Conservation (phyloP, 345 rosid species). For the Sapria himalayana region DNA sequence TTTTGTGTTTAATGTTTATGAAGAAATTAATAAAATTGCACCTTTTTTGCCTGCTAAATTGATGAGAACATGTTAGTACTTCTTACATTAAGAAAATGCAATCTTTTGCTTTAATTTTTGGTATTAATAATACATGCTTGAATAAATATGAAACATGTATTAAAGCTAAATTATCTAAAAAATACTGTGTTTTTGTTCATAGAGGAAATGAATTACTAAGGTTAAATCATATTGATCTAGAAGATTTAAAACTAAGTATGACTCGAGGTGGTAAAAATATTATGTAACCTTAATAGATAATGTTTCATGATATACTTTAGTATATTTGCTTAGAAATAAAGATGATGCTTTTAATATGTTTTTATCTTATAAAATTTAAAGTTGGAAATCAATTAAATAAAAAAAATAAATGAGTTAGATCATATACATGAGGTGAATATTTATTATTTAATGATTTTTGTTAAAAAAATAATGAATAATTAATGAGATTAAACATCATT, state of each 20-base stretch:
- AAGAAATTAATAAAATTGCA: not conserved
- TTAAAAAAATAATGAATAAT: no score
- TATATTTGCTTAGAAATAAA: no score
- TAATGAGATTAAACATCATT: no score
- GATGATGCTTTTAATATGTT: no score
- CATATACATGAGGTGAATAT: not conserved
- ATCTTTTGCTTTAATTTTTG: not conserved
- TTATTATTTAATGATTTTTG: no score
- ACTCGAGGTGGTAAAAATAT: constrained; percentile 3
- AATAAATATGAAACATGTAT: constrained; percentile 1
- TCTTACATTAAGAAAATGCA: not conserved
- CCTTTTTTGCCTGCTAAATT: not conserved
- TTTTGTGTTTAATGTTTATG: constrained; percentile 1
- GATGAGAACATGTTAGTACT: not conserved
- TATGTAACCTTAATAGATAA: constrained; percentile 1
- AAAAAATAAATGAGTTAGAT: not conserved
- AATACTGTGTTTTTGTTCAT: not conserved
- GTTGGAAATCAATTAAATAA: constrained; percentile 1
- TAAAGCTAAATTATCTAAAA: not conserved
- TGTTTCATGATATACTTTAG: not conserved
- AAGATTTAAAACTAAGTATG: constrained; percentile 1
- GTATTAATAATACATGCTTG: not conserved
- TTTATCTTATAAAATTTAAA: no score
- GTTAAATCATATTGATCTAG: not conserved
- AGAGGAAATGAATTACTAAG: constrained; percentile 1